These are phyloP conservation scores for Tirmania nivea DNA, from an alignment of 495 filamentous ascomycete species.

Conservation along the genomic window DNA sequence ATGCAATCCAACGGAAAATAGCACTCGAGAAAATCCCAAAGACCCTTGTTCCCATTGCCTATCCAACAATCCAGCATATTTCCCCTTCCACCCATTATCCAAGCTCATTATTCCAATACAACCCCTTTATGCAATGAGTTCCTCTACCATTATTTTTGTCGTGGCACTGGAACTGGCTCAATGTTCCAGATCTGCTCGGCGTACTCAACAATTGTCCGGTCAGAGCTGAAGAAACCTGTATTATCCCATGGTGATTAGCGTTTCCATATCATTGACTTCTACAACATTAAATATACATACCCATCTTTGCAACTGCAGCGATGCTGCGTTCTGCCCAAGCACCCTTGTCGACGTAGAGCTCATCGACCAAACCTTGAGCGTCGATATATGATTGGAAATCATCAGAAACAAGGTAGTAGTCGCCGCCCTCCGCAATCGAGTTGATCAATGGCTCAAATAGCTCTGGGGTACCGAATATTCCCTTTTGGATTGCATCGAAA, in stretches of 20 bases:
- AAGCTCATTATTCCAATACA: too few relatives aligned
- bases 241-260: not conserved
- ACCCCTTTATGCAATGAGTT: too few relatives aligned
- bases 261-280: not conserved
- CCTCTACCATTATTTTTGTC: too few relatives aligned
- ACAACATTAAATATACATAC: not conserved
- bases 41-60: too few relatives aligned
- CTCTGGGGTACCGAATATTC: conserved; percentile 52
- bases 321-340: conserved; percentile 83
- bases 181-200: conserved; percentile 93
- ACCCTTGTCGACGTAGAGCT: conserved; percentile 73
- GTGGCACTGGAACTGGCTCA: conserved; percentile 38
- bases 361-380: conserved; percentile 74
- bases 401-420: conserved; percentile 93
- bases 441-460: conserved; percentile 62
- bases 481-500: conserved; percentile 57
- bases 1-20: too few relatives aligned
- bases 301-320: conserved; percentile 65
- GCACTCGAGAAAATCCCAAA: too few relatives aligned
- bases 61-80: too few relatives aligned
- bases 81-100: too few relatives aligned
- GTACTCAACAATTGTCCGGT: conserved; percentile 96
- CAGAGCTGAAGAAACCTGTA: conserved; percentile 73
- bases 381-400: conserved; percentile 87
- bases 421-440: conserved; percentile 73